These are phyloP conservation scores for Xanthoparmelia taractica DNA, from an alignment of 495 filamentous ascomycete species.

Conservation along the genomic window DNA sequence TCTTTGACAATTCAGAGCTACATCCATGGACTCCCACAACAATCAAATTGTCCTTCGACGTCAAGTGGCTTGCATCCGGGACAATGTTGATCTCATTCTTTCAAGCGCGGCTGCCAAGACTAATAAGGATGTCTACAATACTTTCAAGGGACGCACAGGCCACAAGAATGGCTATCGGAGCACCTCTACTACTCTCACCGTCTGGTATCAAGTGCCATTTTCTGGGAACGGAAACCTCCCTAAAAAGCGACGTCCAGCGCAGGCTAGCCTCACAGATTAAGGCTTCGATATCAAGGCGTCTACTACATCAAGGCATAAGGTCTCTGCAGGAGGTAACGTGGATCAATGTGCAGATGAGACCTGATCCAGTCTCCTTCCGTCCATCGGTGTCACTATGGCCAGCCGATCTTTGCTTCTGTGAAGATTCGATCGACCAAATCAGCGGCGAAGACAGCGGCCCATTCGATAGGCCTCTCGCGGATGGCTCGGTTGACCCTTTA, in stretches of 20 bases:
- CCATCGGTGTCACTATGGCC: constrained; percentile 32
- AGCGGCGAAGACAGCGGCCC: background rate
- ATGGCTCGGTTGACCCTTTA: constrained; percentile 47
- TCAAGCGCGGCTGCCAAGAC: background rate
- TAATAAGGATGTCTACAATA: background rate
- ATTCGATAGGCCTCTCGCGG: background rate
- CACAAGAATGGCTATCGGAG: background rate
- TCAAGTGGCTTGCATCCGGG: constrained; percentile 13
- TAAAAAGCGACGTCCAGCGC: constrained; percentile 4
- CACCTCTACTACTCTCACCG: constrained; percentile 7
- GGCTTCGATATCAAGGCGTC: background rate
- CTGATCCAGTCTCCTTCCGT: background rate
- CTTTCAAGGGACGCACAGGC: background rate
- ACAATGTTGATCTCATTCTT: constrained; percentile 6
- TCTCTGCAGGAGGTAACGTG: background rate
- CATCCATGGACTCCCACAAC: background rate
- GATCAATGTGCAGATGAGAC: background rate
- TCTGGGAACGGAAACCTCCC: background rate
- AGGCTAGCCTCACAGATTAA: background rate
- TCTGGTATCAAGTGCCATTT: background rate
- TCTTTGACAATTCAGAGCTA: background rate
- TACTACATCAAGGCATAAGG: background rate
- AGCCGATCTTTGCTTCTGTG: constrained; percentile 42
- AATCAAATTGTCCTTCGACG: constrained; percentile 1
- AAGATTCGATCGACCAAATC: background rate